These are phyloP conservation scores for Cutaneotrichosporon daszewskae DNA, from an alignment of 1,284 basidiomycete species.

Conservation along the genomic window DNA sequence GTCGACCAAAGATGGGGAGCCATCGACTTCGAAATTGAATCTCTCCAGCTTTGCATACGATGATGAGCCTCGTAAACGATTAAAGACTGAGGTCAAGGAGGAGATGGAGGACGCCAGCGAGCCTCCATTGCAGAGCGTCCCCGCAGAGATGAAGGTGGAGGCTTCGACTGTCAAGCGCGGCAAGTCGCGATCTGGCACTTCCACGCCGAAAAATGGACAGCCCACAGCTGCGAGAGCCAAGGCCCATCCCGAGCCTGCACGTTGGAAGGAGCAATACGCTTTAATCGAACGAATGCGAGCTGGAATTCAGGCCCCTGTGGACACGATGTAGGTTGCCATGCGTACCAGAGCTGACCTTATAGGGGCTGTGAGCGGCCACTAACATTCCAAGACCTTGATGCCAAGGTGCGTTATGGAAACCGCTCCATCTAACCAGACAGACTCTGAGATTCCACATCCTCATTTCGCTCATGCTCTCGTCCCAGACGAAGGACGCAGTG, in stretches of 20 bases:
- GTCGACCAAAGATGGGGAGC: constrained; percentile 1
- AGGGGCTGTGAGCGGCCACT: constrained; percentile 37
- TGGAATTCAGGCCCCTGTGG: constrained; percentile 71
- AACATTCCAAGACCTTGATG: constrained; percentile 53
- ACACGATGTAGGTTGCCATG: constrained; percentile 70
- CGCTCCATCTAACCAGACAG: constrained; percentile 43
- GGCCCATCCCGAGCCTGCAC: constrained; percentile 66
- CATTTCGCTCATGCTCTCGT: constrained; percentile 89
- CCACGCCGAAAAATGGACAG: constrained; percentile 18
- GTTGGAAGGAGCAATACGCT: constrained; percentile 70
- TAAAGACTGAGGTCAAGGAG: constrained; percentile 12
- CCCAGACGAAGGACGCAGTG: constrained; percentile 87
- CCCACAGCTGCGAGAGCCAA: constrained; percentile 37
- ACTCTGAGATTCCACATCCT: constrained; percentile 76
- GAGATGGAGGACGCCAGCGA: constrained; percentile 12
- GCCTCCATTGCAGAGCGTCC: too few relatives aligned
- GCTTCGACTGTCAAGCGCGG: background rate
- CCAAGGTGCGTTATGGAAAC: constrained; percentile 54
- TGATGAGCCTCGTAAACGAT: constrained; percentile 10
- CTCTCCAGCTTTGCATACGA: constrained; percentile 20
- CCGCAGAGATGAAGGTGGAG: constrained; percentile 4
- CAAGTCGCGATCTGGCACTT: background rate
- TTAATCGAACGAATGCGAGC: constrained; percentile 72
- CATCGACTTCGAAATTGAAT: constrained; percentile 8
- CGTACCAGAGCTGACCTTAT: background rate